Evolutionary conservation across 2,329 filamentous ascomycete species (phyloP).

Genomic region (Talaromyces sp.): DNA sequence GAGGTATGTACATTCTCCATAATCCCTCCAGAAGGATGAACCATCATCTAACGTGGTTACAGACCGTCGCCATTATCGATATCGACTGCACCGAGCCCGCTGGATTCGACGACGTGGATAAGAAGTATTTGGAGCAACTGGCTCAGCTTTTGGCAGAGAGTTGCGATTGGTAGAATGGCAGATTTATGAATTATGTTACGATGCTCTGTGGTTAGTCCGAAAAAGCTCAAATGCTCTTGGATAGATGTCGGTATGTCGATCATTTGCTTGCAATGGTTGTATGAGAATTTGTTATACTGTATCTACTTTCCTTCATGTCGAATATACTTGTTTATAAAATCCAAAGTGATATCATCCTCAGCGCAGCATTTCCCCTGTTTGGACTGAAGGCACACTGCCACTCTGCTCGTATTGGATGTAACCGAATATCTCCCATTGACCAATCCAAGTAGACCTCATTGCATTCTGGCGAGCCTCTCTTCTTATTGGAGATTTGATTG

Average conservation of each 20-base stretch:
- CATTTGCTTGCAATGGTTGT: neutral
- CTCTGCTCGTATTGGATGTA: neutral
- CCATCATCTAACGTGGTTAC: neutral
- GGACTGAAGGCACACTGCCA: constrained; percentile 3
- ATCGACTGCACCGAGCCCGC: constrained; percentile 44
- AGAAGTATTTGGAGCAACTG: constrained; percentile 41
- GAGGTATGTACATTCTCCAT: constrained; percentile 20
- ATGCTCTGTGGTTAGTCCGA: neutral
- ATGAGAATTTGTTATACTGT: neutral
- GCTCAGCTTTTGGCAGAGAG: constrained; percentile 38
- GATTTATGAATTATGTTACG: neutral
- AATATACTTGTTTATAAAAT: neutral
- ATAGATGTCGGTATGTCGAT: neutral
- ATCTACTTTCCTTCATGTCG: neutral
- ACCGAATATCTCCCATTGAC: neutral
- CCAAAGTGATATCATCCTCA: neutral
- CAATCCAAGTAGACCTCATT: neutral
- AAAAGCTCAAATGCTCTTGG: neutral
- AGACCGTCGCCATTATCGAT: constrained; percentile 50
- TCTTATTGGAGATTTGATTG: neutral
- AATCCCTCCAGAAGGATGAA: neutral
- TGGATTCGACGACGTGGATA: constrained; percentile 47
- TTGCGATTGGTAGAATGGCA: constrained; percentile 38
- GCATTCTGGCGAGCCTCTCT: neutral
- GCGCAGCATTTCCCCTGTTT: neutral